These are phyloP conservation scores for Tubosaeta sp. DNA, from an alignment of 768 basidiomycete species.

Conservation along the genomic window DNA sequence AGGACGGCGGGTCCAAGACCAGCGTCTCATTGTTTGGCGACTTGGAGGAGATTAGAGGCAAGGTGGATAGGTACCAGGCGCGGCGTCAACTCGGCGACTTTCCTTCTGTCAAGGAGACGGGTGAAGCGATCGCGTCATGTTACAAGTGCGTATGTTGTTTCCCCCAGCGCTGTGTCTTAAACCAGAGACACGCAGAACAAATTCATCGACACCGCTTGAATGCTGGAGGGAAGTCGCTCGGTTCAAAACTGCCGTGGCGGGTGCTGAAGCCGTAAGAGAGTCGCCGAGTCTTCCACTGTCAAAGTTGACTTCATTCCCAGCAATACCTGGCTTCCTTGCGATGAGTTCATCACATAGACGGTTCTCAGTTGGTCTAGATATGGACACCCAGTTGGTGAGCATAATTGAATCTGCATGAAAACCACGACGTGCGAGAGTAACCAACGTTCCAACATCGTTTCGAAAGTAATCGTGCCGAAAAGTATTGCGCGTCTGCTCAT, in stretches of 20 bases:
- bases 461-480: no score
- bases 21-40: constrained; percentile 67
- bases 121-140: constrained; percentile 65
- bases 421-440: no score
- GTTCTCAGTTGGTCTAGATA: no score
- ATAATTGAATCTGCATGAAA: no score
- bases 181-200: constrained; percentile 22
- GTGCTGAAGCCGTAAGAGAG: no score
- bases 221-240: constrained; percentile 70
- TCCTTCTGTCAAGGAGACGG: constrained; percentile 51
- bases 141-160: constrained; percentile 48
- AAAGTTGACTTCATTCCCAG: no score
- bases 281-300: no score
- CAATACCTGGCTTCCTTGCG: no score
- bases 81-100: constrained; percentile 51
- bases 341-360: no score
- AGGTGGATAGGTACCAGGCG: constrained; percentile 67
- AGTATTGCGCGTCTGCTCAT: no score
- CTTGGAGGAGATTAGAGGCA: constrained; percentile 66
- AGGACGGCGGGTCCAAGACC: constrained; percentile 45
- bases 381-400: no score
- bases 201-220: constrained; percentile 55
- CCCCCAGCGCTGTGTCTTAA: not conserved
- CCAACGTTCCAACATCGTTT: no score
- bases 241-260: constrained; percentile 65